These are phyloP conservation scores for Paramecium sonneborni DNA, from an alignment of 73 alveolate genomes.

Conservation along the genomic window DNA sequence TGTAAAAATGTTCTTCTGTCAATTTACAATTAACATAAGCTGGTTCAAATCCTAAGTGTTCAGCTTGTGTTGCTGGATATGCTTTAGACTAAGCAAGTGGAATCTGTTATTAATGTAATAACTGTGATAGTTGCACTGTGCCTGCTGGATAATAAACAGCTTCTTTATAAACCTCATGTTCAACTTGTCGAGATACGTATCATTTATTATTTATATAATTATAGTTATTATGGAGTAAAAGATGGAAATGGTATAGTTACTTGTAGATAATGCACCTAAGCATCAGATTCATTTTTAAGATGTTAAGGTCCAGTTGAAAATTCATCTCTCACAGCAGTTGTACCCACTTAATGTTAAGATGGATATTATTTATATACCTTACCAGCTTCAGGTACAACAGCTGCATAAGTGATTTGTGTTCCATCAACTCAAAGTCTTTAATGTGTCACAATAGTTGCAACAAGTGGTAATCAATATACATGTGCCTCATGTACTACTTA, in stretches of 20 bases:
- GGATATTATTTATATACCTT: constrained; percentile 22
- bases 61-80: background rate
- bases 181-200: constrained; percentile 24
- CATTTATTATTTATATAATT: background rate
- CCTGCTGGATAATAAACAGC: background rate
- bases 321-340: background rate
- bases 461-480: background rate
- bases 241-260: background rate
- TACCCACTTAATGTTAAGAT: constrained; percentile 7
- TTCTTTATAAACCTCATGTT: background rate
- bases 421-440: background rate
- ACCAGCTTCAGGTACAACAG: background rate
- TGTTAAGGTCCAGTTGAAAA: constrained; percentile 6
- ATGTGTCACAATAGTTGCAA: background rate
- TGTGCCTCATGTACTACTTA: constrained; percentile 13
- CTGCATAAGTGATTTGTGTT: background rate
- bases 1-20: background rate
- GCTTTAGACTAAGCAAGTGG: background rate
- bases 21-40: background rate
- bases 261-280: background rate
- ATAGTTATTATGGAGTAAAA: background rate
- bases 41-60: background rate
- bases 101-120: background rate
- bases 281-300: background rate
- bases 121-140: background rate